A percentile compares a stretch with the other conserved stretches of the same genome.
phyloP scores from a whole-genome alignment of 352 stramenopile species.

The Globisporangium orthogonon region DNA sequence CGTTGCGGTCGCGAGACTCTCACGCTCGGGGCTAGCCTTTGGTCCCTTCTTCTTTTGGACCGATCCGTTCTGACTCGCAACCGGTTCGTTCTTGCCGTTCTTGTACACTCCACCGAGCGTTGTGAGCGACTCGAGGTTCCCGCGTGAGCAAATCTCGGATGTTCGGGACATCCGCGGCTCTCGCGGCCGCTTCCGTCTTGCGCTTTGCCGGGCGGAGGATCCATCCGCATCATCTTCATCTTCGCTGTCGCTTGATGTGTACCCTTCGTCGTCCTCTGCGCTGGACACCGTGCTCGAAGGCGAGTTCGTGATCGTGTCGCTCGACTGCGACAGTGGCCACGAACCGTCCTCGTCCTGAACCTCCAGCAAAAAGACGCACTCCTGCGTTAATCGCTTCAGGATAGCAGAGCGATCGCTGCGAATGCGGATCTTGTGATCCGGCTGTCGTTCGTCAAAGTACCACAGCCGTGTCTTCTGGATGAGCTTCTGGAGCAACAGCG shows the following conservation, averaged over 20 bases:
- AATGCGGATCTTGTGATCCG: slow-evolving; percentile 62
- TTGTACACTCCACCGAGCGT: slow-evolving; percentile 30
- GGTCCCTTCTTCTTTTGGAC: slow-evolving; percentile 5
- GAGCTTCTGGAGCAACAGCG: slow-evolving; percentile 60
- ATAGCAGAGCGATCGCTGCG: slow-evolving; percentile 35
- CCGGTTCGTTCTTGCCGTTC: slow-evolving; percentile 4
- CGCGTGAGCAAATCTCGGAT: slow-evolving; percentile 71
- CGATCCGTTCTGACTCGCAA: slow-evolving; percentile 6
- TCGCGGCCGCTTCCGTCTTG: slow-evolving; percentile 26
- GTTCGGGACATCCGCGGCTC: slow-evolving; percentile 46
- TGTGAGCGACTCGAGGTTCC: slow-evolving; percentile 57
- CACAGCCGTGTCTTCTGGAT: slow-evolving; percentile 72
- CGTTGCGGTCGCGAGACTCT: slow-evolving; percentile 17
- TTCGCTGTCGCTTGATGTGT: slow-evolving; percentile 4
- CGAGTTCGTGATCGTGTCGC: slow-evolving; percentile 28
- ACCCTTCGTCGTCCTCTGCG: slow-evolving; percentile 10
- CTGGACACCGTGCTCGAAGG: slow-evolving; percentile 16
- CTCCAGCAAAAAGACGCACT: slow-evolving; percentile 77
- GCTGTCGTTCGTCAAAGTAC: slow-evolving; percentile 73
- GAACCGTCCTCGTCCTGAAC: slow-evolving; percentile 81
- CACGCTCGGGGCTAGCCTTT: slow-evolving; percentile 15
- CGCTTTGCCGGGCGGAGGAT: not conserved
- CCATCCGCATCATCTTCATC: slow-evolving; percentile 9
- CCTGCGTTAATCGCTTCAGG: slow-evolving; percentile 56
- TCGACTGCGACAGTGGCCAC: slow-evolving; percentile 74